Evolutionary conservation across 225 moss, liverwort and hornwort species (phyloP).

Genomic region (Ulota crispa): DNA sequence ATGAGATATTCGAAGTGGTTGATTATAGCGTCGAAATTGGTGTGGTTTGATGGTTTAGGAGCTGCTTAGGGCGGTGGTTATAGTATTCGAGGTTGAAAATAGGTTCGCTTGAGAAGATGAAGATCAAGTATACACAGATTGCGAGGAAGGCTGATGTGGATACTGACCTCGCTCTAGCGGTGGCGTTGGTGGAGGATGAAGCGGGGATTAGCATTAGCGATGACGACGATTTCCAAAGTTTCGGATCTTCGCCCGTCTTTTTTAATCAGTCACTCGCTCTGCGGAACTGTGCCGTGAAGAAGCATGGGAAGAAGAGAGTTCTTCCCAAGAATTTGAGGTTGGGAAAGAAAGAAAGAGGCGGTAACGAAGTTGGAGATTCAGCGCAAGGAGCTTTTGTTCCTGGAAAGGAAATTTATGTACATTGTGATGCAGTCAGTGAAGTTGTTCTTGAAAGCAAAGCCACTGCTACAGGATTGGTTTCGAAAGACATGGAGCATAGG

Average conservation of each 20-base stretch:
- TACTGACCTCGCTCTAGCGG: slow-evolving; percentile 50
- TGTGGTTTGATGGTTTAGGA: not conserved
- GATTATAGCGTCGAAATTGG: not conserved
- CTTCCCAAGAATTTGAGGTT: slow-evolving; percentile 33
- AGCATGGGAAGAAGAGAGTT: slow-evolving; percentile 21
- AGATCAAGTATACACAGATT: slow-evolving; percentile 51
- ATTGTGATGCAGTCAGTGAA: slow-evolving; percentile 8
- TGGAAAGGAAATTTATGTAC: slow-evolving; percentile 6
- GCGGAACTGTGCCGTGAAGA: slow-evolving; percentile 36
- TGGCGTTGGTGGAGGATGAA: slow-evolving; percentile 45
- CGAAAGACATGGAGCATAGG: not conserved
- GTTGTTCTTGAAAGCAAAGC: slow-evolving; percentile 13
- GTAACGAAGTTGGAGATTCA: slow-evolving; percentile 14
- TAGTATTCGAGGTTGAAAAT: not conserved
- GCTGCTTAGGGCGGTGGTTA: not conserved
- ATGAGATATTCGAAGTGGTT: not conserved
- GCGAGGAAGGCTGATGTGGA: slow-evolving; percentile 25
- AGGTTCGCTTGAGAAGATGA: slow-evolving; percentile 32
- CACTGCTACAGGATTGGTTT: not conserved
- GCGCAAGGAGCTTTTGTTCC: not conserved
- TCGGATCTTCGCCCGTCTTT: slow-evolving; percentile 27
- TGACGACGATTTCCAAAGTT: slow-evolving; percentile 53
- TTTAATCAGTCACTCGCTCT: slow-evolving; percentile 43
- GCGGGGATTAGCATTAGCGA: slow-evolving; percentile 37
- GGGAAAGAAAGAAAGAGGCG: slow-evolving; percentile 17